Evolutionary conservation across 352 stramenopile genomes (phyloP), one percentile per base, ranked within the genome.

Genomic region (Pythium pyrilobum): DNA sequence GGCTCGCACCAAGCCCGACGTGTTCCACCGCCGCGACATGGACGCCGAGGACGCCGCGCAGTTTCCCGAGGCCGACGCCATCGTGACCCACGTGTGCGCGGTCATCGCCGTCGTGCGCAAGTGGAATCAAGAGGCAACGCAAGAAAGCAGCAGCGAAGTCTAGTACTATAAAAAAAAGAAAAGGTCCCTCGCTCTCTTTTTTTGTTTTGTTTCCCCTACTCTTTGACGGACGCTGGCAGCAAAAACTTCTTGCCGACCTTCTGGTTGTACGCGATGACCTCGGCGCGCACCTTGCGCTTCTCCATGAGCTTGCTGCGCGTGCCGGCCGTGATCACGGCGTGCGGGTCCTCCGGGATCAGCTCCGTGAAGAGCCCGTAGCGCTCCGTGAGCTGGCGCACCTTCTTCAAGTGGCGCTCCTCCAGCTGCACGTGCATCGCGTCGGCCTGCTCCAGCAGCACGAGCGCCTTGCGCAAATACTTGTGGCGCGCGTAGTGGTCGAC

Each of bases 401-500:
- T 85, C 59, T 85, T 87, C n/a, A 82, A 49, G 57, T 85, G 66
- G 44, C 81, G 83, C 53, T 88, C 77, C 47, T 76, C 57, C 25
- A 90, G 37, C 47, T 67, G 57, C 32, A 88, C 56, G 20, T 79
- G 66, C 34, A 69, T 48, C 23, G 54, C 66, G 38, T 92, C 82
- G 0, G 70, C 70, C 16, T 84, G 64, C 38, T 92, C 82, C 1
- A 92, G 72, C 56, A 78, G 67, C 36, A 65, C 56, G n/a, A 92
- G 51, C 27, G 76, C 82, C 33, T 78, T 80, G 27, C 82, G 79
- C 43, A 92, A 50, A 28, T 71, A 54, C 12, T 73, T 61, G 54
- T 87, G 78, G 34, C 77, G 77, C 10, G 82, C 79, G 66, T 88
- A 88, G 41, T 86, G 68, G 53, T 92, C 80, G 51, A 92, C 80